Evolutionary conservation across 2,329 filamentous ascomycete species (phyloP), one percentile per base, ranked within the genome.

Genomic region (Clonostachys solani): DNA sequence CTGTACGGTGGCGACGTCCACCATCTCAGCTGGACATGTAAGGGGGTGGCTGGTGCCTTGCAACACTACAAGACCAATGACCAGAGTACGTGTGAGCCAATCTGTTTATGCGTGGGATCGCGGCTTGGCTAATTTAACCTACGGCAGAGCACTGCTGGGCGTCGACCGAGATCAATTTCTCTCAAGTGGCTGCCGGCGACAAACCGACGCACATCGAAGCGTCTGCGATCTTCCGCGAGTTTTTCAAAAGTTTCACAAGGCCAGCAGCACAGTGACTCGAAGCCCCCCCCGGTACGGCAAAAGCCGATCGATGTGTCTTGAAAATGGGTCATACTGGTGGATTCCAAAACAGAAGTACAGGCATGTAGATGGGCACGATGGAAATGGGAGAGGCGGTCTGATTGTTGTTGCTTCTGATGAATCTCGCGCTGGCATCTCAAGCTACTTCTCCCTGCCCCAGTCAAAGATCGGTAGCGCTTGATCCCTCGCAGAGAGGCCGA

Each of bases 31-130:
- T 75, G 71, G 71, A 66, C 59, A 1, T 75, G 72, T 49, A 58
- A 57, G 6, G 64, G 60, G 13, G 57, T 54, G 29, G 48, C 61
- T 3, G 66, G 63, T 1, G 56, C 59, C 6, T 42, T 75, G 44
- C 66, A 74, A 51, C 72, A 75, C 51, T 74, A 70, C 56, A 71
- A 69, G 49, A 60, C 72, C 1, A 64, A 70, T 45, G 58, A 61
- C 42, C 65, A 73, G 60, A 70, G 56, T 58, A 49, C 37, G 52
- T 49, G 36, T 3, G 23, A 13, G 5, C 23, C 15, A 12, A 10
- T 40, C n/a, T 40, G 17, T 40, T 33, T 33, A n/a, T 29, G 15
- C 23, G 43, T 9, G 23, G 23, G 13, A 12, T 23, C 37, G 6
- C 17, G 12, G 6, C n/a, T 45, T 48, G 35, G 49, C 45, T 18